These are phyloP conservation scores for Rhizopogon sp. DNA, from an alignment of 768 basidiomycete genomes.

Conservation along the genomic window DNA sequence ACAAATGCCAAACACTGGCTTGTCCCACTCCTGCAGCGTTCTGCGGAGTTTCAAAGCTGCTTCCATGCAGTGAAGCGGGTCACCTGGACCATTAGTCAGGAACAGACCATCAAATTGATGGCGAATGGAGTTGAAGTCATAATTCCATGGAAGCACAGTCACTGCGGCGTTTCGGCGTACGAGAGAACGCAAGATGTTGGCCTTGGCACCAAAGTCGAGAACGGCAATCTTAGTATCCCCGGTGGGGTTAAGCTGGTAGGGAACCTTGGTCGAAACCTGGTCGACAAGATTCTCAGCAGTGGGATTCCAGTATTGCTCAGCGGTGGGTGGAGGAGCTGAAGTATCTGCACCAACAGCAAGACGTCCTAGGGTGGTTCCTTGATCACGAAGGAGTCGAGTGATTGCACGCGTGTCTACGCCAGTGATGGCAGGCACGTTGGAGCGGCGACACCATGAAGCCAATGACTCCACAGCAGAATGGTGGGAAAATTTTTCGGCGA, in stretches of 20 bases:
- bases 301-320: constrained; percentile 90
- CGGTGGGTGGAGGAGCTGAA: constrained; percentile 50
- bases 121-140: constrained; percentile 87
- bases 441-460: constrained; percentile 87
- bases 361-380: constrained; percentile 93
- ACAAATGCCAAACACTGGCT: constrained; percentile 96
- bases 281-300: constrained; percentile 89
- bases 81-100: constrained; percentile 95
- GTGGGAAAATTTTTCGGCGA: constrained; percentile 94
- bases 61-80: constrained; percentile 84
- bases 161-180: constrained; percentile 88
- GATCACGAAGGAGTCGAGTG: constrained; percentile 88
- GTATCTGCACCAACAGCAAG: constrained; percentile 79
- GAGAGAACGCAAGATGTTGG: constrained; percentile 92
- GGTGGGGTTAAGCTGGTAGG: constrained; percentile 80
- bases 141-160: constrained; percentile 97
- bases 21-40: constrained; percentile 85
- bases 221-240: constrained; percentile 93
- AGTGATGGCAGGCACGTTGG: constrained; percentile 89
- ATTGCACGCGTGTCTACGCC: constrained; percentile 98
- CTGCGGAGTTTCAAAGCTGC: constrained; percentile 75
- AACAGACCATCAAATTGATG: constrained; percentile 94
- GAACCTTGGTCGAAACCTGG: constrained; percentile 80
- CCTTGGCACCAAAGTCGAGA: constrained; percentile 96
- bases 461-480: constrained; percentile 92